Percentiles rank a stretch among this genome's conserved stretches.
phyloP scores from a whole-genome alignment of 2,329 filamentous ascomycete species.

The Aspergillus alliaceus region DNA sequence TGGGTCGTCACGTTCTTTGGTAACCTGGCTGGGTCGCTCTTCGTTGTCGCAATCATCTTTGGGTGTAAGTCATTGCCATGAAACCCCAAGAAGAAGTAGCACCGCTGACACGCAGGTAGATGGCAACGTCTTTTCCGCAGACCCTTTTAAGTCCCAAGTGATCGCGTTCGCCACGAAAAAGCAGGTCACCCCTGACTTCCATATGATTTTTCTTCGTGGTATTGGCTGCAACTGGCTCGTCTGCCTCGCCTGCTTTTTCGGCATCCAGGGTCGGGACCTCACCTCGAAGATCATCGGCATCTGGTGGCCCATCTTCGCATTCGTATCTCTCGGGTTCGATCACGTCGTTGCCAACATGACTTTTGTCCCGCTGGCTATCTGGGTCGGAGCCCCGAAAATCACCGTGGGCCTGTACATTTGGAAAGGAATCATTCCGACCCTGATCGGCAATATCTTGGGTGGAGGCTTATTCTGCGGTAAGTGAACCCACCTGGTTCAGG shows the following conservation, averaged over 20 bases:
- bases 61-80: slow-evolving; percentile 44
- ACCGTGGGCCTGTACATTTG: slow-evolving; percentile 56
- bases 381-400: slow-evolving; percentile 45
- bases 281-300: slow-evolving; percentile 56
- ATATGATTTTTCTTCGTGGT: slow-evolving; percentile 55
- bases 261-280: slow-evolving; percentile 51
- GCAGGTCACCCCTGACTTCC: slow-evolving; percentile 50
- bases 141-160: slow-evolving; percentile 47
- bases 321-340: slow-evolving; percentile 55
- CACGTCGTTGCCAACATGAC: slow-evolving; percentile 62
- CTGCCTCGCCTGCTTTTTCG: slow-evolving; percentile 51
- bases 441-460: slow-evolving; percentile 56
- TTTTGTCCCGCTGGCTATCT: slow-evolving; percentile 55
- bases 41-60: slow-evolving; percentile 50
- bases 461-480: slow-evolving; percentile 53
- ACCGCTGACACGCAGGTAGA: slow-evolving; percentile 27
- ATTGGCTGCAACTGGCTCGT: slow-evolving; percentile 62
- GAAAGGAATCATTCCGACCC: slow-evolving; percentile 56
- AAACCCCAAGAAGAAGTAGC: background rate
- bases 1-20: slow-evolving; percentile 52
- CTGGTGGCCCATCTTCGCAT: slow-evolving; percentile 58
- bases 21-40: slow-evolving; percentile 51
- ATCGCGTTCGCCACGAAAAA: slow-evolving; percentile 51
- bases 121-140: slow-evolving; percentile 47
- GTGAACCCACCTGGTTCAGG: background rate